phyloP scores from a whole-genome alignment of 1,139 yeast genomes.

The Hyphopichia wangnamkhiaoensis region DNA sequence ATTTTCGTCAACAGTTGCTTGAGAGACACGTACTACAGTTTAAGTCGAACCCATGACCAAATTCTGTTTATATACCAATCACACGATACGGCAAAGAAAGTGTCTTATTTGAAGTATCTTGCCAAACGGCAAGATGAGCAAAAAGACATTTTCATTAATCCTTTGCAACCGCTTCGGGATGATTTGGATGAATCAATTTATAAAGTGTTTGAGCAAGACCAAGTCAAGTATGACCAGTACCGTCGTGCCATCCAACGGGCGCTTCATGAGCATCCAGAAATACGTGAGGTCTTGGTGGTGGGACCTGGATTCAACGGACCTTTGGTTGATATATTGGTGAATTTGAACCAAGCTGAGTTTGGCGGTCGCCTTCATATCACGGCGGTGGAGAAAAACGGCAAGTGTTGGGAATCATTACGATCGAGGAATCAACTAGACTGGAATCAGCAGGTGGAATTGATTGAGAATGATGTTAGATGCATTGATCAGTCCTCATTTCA shows the following conservation, averaged over 20 bases:
- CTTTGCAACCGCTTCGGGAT: constrained; percentile 69
- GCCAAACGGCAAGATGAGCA: no score
- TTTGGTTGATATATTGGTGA: constrained; percentile 46
- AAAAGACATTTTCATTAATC: constrained; percentile 36
- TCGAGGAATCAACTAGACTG: constrained; percentile 44
- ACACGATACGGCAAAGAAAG: neutral
- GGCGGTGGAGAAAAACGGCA: constrained; percentile 67
- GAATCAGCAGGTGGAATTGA: constrained; percentile 48
- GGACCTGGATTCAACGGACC: constrained; percentile 88
- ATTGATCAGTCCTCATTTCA: constrained; percentile 43
- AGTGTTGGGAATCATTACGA: constrained; percentile 52
- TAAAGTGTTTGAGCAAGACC: constrained; percentile 68
- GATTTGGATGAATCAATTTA: constrained; percentile 63
- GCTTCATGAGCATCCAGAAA: constrained; percentile 23
- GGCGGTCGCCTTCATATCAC: constrained; percentile 1
- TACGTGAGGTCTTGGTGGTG: constrained; percentile 51
- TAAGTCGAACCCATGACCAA: neutral
- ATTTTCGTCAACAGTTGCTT: no score
- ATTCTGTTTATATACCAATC: neutral
- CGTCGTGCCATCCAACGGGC: constrained; percentile 67
- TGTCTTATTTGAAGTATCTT: neutral
- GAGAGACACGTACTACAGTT: no score
- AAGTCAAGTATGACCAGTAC: constrained; percentile 65
- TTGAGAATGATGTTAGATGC: constrained; percentile 57
- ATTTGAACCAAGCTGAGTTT: constrained; percentile 6